Conservation (phyloP, 768 basidiomycete genomes). For the Trametes sanguinea region DNA sequence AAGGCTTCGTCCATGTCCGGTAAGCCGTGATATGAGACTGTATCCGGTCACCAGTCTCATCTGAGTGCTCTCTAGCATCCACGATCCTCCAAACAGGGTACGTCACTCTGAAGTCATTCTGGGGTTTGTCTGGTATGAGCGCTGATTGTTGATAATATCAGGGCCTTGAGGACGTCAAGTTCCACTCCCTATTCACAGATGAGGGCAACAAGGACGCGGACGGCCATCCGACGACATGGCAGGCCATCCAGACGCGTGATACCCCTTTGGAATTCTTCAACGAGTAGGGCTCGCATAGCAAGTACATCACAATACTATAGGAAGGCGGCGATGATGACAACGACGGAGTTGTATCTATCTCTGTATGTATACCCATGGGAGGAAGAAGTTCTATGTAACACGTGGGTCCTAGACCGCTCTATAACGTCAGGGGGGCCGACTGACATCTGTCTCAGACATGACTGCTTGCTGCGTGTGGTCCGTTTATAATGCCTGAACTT, state of each 20-base stretch:
- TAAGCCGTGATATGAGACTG: slow-evolving; percentile 32
- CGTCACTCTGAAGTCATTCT: background rate
- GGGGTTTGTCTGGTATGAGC: background rate
- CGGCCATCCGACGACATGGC: slow-evolving; percentile 53
- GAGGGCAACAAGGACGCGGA: slow-evolving; percentile 31
- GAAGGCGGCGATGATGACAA: background rate
- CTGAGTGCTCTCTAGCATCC: slow-evolving; percentile 49
- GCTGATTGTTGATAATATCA: slow-evolving; percentile 29
- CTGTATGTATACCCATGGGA: background rate
- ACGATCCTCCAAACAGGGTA: slow-evolving; percentile 65
- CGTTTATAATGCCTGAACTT: too few relatives aligned
- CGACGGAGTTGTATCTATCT: too few relatives aligned
- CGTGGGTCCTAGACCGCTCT: background rate
- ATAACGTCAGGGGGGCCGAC: too few relatives aligned
- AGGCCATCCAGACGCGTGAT: slow-evolving; percentile 61
- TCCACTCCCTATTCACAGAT: slow-evolving; percentile 69
- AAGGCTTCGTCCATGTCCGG: slow-evolving; percentile 74
- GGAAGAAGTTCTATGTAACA: background rate
- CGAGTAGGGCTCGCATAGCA: slow-evolving; percentile 40
- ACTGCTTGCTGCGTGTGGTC: too few relatives aligned
- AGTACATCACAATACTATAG: too few relatives aligned
- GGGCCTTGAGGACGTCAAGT: slow-evolving; percentile 65
- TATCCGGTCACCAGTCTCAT: slow-evolving; percentile 2
- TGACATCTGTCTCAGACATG: too few relatives aligned
- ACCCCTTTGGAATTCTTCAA: slow-evolving; percentile 71